Percentiles rank a stretch among this genome's conserved stretches.
These are phyloP conservation scores for Limnanthes douglasii DNA, from an alignment of 345 rosid genomes.

Conservation along the genomic window DNA sequence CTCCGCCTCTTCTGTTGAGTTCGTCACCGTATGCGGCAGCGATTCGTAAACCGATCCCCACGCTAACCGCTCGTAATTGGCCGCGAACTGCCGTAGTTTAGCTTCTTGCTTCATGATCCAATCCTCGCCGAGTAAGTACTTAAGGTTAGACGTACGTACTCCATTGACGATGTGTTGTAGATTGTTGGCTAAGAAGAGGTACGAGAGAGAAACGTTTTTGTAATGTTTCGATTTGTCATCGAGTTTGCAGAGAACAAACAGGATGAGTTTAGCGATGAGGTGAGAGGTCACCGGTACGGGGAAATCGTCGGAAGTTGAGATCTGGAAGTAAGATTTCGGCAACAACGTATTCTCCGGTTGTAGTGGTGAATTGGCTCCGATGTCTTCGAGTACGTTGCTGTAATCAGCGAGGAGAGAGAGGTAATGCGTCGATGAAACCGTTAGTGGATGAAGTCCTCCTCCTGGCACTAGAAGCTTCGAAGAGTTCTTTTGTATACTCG, in stretches of 20 bases:
- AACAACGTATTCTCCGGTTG: conserved; percentile 15
- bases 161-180: conserved; percentile 32
- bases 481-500: conserved; percentile 32
- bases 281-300: conserved; percentile 23
- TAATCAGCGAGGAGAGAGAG: conserved; percentile 42
- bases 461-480: conserved; percentile 24
- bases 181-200: conserved; percentile 65
- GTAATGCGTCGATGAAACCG: conserved; percentile 31
- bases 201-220: conserved; percentile 30
- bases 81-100: conserved; percentile 31
- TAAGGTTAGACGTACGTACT: conserved; percentile 35
- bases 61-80: conserved; percentile 37
- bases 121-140: conserved; percentile 36
- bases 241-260: conserved; percentile 48
- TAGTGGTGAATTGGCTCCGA: conserved; percentile 23
- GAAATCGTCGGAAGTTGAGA: conserved; percentile 12
- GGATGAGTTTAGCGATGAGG: conserved; percentile 46
- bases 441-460: conserved; percentile 39
- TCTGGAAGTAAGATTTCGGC: conserved; percentile 28
- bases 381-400: conserved; percentile 22
- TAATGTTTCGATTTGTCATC: conserved; percentile 46
- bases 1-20: conserved; percentile 20
- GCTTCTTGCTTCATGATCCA: conserved; percentile 38
- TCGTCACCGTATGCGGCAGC: conserved; percentile 24
- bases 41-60: conserved; percentile 31